Percentiles rank a stretch among this genome's conserved stretches.
Conservation (phyloP, 306 rosid genomes). For the Castanea mollissima region DNA sequence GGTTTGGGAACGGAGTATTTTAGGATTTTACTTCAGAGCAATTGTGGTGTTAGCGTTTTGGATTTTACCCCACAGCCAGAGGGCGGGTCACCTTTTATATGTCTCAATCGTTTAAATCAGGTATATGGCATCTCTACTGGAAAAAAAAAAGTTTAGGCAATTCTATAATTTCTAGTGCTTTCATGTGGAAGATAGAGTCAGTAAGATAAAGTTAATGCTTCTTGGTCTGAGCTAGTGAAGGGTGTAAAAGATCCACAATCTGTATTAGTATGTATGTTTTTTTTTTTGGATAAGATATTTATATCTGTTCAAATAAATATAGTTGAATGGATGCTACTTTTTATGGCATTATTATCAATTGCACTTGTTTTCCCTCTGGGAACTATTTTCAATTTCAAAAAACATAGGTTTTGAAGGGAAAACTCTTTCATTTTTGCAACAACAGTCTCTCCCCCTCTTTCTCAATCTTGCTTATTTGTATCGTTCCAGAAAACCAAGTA, state of each 20-base stretch:
- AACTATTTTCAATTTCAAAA: no score
- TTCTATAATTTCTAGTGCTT: neutral
- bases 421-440: no score
- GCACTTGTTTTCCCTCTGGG: neutral
- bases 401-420: no score
- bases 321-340: neutral
- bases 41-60: slow-evolving; percentile 89
- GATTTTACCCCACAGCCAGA: slow-evolving; percentile 77
- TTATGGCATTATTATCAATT: neutral
- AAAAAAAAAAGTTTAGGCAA: neutral
- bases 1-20: slow-evolving; percentile 82
- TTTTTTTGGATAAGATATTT: no score
- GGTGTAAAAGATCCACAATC: neutral
- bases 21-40: slow-evolving; percentile 89
- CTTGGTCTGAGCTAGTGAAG: neutral
- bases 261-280: neutral
- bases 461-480: neutral
- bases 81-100: slow-evolving; percentile 66
- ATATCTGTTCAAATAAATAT: neutral
- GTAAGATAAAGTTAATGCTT: neutral
- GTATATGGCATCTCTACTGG: slow-evolving; percentile 32
- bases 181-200: neutral
- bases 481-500: neutral
- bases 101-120: slow-evolving; percentile 93
- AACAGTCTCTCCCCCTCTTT: neutral